Base-by-base conservation (phyloP, 2,329 filamentous ascomycete species). In the Blastomyces parvus region DNA sequence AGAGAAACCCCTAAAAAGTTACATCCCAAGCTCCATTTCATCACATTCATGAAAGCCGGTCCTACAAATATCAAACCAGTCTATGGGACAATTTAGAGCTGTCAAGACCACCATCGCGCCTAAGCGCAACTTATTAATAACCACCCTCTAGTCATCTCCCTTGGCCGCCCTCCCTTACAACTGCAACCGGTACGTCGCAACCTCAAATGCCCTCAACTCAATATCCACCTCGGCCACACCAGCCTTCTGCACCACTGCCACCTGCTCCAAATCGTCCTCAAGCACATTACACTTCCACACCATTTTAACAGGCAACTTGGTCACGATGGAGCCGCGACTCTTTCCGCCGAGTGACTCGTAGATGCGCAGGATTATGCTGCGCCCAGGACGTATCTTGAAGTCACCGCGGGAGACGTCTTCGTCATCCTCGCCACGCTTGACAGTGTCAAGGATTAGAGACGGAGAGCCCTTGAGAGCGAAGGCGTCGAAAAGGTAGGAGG, bases 371-470 rank as follows among this genome's bases (percentile, higher is more conserved):
- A 99, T 87, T 57, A 97, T 83, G 73, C 89, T 95, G 74, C 84
- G 84, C 0, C 90, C 91, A 69, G 85, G 83, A 63, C 89, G 85
- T 67, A 80, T 80, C 2, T 84, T 83, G 40, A 93, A 77, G 44
- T 84, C 83, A 27, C 84, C 83, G 2, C 81, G 70, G 2, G 76
- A 77, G 9, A 81, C 83, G 68, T 91, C 89, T 70, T 88, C 86
- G 68, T 93, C 89, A 69, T 93, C 89, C 72, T 93, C 89, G n/a
- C 90, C 94, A 63, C 94, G 88, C 82, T 99, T 99, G 74, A 99
- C 83, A 0, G 87, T 88, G 73, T 99, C 94, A 0, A 99, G 80
- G 3, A 99, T 80, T 25, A 99, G 79, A 2, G 88, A 87, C 11
- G 81, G 73, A 55, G 82, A 81, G 56, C 88, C 87, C 1, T 81